Base-by-base conservation (phyloP, 495 filamentous ascomycete species). In the Aspergillus egyptiacus region DNA sequence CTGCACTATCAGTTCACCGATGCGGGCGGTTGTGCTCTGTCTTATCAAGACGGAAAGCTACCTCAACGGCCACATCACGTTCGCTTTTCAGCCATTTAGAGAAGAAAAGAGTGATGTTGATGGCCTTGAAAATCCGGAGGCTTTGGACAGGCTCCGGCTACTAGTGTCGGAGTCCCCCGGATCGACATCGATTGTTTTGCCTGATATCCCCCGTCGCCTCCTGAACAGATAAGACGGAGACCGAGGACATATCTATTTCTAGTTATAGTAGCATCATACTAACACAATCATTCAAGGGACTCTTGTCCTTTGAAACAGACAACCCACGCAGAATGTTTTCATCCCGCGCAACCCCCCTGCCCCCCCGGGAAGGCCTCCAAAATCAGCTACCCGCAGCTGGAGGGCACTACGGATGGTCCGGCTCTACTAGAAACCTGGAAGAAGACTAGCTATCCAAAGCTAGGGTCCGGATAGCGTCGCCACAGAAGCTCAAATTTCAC, bases 401-500 rank as follows among this genome's bases (percentile, higher is more conserved):
- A 19, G 17, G n/a, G n/a, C n/a, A n/a, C 25, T 27, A 27, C 25
- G 5, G 25, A 15, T 9, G 17, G 19, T 35, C 46, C 32, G 50
- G 42, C 50, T 33, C n/a, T n/a, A n/a, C n/a, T n/a, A n/a, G 36
- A 11, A 20, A 10, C 35, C 22, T 20, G 22, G 22, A 37, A 20
- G 22, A 37, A 23, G 30, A 8, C 36, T 46, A 48, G 45, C 40
- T 35, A 31, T 51, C 50, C 47, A 46, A 41, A 59, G 49, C 51
- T 57, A 52, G 46, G 49, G 33, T 23, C 25, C 19, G 43, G 47
- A 60, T 56, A 60, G 57, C 50, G 57, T 30, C 57, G 54, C 57
- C 57, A 60, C 57, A 43, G 36, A 44, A 53, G 45, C 48, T 55
- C 56, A 27, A 44, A n/a, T n/a, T 53, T 51, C 34, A 43, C 27